These are phyloP conservation scores for Balakata baccata DNA, from an alignment of 345 rosid species.

Conservation along the genomic window DNA sequence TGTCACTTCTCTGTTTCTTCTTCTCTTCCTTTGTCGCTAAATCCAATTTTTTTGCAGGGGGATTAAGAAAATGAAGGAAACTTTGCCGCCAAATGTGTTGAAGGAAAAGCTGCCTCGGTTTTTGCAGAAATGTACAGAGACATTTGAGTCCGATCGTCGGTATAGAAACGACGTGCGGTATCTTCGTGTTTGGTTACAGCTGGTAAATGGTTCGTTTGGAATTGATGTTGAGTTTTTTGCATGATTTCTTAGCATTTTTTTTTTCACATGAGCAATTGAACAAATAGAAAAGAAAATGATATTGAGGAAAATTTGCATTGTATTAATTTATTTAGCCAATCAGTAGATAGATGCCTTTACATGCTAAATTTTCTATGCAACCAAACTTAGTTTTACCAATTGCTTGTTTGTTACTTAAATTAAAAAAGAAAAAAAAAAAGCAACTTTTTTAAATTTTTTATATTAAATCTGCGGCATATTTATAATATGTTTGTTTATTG, in stretches of 20 bases:
- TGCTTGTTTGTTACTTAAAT: not conserved
- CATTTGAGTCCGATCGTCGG: constrained; percentile 70
- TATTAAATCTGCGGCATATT: not conserved
- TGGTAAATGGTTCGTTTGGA: constrained; percentile 41
- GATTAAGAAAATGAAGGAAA: constrained; percentile 67
- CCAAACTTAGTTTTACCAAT: not conserved
- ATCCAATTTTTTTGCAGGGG: constrained; percentile 41
- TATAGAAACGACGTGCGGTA: constrained; percentile 76
- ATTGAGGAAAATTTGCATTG: not conserved
- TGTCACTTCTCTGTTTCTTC: not conserved
- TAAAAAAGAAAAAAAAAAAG: not conserved
- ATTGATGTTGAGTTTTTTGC: not conserved
- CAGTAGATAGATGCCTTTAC: not conserved
- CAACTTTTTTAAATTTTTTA: not conserved
- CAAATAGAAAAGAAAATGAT: not conserved
- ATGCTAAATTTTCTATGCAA: not conserved
- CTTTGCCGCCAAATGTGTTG: constrained; percentile 44
- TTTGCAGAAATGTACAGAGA: constrained; percentile 70
- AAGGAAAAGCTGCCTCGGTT: constrained; percentile 86
- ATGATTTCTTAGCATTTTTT: not conserved
- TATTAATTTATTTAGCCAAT: not conserved
- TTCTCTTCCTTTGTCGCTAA: not conserved
- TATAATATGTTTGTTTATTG: not conserved
- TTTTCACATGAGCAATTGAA: not conserved
- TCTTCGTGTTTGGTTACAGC: constrained; percentile 85